Base-by-base conservation (phyloP, 164 flowering plant species). In the Aristolochia fimbriata region DNA sequence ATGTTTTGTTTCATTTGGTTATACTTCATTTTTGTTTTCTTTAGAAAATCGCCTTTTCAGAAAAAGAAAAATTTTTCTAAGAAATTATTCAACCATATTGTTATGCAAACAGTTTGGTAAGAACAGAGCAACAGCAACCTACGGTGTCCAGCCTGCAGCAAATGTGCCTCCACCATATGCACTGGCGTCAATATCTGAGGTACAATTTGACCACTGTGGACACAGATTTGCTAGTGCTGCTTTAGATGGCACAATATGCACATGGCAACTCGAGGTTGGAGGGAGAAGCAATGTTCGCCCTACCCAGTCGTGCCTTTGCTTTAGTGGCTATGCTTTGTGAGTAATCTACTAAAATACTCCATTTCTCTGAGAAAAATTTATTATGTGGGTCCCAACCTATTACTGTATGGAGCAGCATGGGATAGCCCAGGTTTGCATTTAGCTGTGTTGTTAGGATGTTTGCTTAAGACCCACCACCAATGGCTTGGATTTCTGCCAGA, bases 211-310 rank as follows among this genome's bases (percentile, higher is more conserved):
- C 59, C 81, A 68, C 43, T 94, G 71, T 67, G 99, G 99, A 47
- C 95, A 94, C 51, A 74, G 96, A 75, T 94, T 94, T 79, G 89
- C 89, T 22, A 81, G 84, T 56, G 88, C 83, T 68, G 95, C 97
- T 61, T 72, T 77, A 62, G 99, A 94, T 76, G 99, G 99, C 63
- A 94, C 96, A 8, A 80, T 94, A n/a, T 80, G 95, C 77, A 83
- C 95, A 13, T 94, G 99, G 99, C 97, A 91, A 76, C 91, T 91
- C 71, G 99, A 94, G 73, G 97, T 91, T 45, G 97, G 99, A 70
- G 96, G 97, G 70, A 78, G 91, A 69, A 86, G 86, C 79, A 85
- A 87, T 55, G 72, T 88, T 62, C 71, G 68, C 47, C 99, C 99
- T 23, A 85, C 89, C 37, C 95, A 94, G 69, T 88, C 97, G 64